These are phyloP conservation scores for Rhizopogon vulgaris DNA, from an alignment of 768 basidiomycete species.

Conservation along the genomic window DNA sequence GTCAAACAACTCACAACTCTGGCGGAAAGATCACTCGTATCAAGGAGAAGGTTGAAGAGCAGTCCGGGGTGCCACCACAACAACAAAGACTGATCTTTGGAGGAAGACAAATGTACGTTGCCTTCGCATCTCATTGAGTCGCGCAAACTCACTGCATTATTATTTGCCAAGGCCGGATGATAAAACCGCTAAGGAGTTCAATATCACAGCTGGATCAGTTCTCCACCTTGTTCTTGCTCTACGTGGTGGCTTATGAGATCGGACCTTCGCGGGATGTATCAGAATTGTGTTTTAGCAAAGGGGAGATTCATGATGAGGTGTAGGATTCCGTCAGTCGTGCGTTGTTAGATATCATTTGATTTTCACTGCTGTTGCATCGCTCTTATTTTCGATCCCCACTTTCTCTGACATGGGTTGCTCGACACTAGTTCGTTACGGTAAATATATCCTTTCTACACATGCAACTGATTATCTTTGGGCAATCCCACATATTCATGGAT, in stretches of 20 bases:
- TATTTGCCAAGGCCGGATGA: constrained; percentile 71
- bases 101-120: constrained; percentile 85
- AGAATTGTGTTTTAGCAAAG: not conserved
- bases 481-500: not conserved
- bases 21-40: constrained; percentile 73
- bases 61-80: constrained; percentile 93
- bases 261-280: not conserved
- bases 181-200: constrained; percentile 80
- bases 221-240: constrained; percentile 94
- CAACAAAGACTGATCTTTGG: constrained; percentile 93
- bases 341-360: constrained; percentile 26
- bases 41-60: constrained; percentile 98
- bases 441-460: not conserved
- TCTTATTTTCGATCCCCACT: not conserved
- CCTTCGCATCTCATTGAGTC: not conserved
- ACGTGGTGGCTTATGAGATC: constrained; percentile 70
- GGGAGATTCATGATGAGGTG: constrained; percentile 8
- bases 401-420: not conserved
- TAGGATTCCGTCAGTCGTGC: constrained; percentile 12
- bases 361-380: constrained; percentile 7
- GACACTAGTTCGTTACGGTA: not conserved
- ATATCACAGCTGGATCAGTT: constrained; percentile 78
- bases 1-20: constrained; percentile 1
- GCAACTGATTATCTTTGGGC: not conserved
- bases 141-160: not conserved